phyloP scores from a whole-genome alignment of 352 stramenopile species.

The Phytophthora macrochlamydospora region DNA sequence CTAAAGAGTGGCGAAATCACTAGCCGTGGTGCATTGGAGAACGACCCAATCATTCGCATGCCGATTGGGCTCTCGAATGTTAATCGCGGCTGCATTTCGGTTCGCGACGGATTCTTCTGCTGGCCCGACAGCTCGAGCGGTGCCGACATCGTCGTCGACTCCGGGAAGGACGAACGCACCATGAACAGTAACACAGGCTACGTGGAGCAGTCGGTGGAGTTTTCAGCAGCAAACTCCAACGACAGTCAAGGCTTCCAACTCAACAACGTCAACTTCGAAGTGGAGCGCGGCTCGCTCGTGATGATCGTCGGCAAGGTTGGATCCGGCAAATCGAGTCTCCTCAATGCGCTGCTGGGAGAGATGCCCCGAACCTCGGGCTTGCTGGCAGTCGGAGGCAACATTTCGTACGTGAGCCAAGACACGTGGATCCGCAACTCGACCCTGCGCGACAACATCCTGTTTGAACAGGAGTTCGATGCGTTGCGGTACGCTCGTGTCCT shows the following conservation, averaged over 20 bases:
- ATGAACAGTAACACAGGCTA: neutral
- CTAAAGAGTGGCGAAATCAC: slow-evolving; percentile 6
- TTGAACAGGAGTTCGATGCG: slow-evolving; percentile 35
- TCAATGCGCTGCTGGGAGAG: slow-evolving; percentile 49
- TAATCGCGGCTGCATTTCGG: slow-evolving; percentile 10
- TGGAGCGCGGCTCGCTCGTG: slow-evolving; percentile 55
- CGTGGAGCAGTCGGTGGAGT: neutral
- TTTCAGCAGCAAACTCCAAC: slow-evolving; percentile 2
- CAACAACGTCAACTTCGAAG: slow-evolving; percentile 54
- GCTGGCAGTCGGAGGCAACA: slow-evolving; percentile 16
- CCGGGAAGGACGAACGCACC: neutral
- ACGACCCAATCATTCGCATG: neutral
- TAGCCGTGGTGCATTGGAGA: neutral
- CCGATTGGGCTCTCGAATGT: neutral
- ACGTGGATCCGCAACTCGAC: slow-evolving; percentile 91
- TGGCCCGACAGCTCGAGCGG: slow-evolving; percentile 8
- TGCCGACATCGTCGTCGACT: slow-evolving; percentile 20
- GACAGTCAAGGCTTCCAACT: slow-evolving; percentile 27
- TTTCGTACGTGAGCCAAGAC: slow-evolving; percentile 86
- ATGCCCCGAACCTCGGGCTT: slow-evolving; percentile 32
- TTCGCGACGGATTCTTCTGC: slow-evolving; percentile 17
- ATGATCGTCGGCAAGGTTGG: slow-evolving; percentile 56
- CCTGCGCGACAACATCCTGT: slow-evolving; percentile 92
- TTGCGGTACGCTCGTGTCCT: slow-evolving; percentile 38
- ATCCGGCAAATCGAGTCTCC: slow-evolving; percentile 49